Conservation (phyloP, 1,139 yeast genomes). For the Candida sanyaensis region DNA sequence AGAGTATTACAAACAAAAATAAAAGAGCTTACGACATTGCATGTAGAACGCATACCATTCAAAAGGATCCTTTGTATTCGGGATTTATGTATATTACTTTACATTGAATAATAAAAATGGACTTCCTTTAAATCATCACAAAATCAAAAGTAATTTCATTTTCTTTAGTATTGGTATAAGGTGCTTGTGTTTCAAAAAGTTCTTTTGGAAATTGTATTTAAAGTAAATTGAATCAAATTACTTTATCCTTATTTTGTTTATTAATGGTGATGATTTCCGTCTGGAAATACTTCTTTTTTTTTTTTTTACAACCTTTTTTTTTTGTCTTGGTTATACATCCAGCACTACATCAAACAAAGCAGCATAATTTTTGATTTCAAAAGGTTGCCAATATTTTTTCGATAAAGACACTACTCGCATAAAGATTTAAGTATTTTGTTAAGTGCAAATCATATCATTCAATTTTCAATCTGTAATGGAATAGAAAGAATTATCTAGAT, state of each 20-base stretch:
- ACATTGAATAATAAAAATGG: background rate
- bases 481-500: too few species aligned
- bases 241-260: background rate
- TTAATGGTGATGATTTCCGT: background rate
- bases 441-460: too few species aligned
- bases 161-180: background rate
- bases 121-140: background rate
- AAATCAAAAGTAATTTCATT: background rate
- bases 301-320: background rate
- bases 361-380: too few species aligned
- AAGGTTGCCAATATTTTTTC: too few species aligned
- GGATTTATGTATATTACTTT: background rate
- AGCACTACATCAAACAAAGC: background rate
- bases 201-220: background rate
- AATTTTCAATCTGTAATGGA: too few species aligned
- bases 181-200: background rate
- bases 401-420: too few species aligned
- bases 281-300: background rate
- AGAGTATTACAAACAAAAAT: background rate
- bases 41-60: background rate
- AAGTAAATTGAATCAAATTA: background rate
- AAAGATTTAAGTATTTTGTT: too few species aligned
- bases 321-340: background rate
- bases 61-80: background rate
- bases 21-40: background rate